These are phyloP conservation scores for Saccharomyces eubayanus DNA, from an alignment of 805 yeast species.

Conservation along the genomic window DNA sequence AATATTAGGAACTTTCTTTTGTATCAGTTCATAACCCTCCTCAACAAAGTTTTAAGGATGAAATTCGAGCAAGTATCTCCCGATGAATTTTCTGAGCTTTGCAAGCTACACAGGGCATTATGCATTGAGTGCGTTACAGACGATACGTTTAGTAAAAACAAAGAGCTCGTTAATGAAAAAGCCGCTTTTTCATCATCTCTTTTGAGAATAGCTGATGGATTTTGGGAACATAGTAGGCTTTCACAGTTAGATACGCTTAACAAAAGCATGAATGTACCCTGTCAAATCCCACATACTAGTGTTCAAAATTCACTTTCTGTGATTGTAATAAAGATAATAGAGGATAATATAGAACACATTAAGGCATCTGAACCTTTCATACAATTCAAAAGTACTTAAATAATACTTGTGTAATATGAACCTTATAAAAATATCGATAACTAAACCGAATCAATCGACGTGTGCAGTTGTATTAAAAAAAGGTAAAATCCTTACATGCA, in stretches of 20 bases:
- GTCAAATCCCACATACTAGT: not conserved
- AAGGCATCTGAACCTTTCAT: not conserved
- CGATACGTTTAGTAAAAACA: not conserved
- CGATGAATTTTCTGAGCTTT: conserved; percentile 14
- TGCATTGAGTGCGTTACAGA: conserved; percentile 4
- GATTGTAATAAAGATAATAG: not conserved
- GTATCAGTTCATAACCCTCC: conserved; percentile 6
- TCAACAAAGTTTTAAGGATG: conserved; percentile 10
- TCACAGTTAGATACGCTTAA: not conserved
- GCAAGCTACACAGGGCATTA: conserved; percentile 8
- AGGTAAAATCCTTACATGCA: not conserved
- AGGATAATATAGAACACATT: not conserved
- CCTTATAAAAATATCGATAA: not conserved
- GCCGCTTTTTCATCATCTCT: conserved; percentile 6
- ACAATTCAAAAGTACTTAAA: not conserved
- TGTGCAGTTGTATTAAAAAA: no score
- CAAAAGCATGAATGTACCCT: not conserved
- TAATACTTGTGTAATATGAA: not conserved
- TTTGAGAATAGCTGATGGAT: conserved; percentile 17
- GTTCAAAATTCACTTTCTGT: not conserved
- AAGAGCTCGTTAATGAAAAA: conserved; percentile 2
- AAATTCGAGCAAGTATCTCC: conserved; percentile 14
- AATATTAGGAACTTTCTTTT: not conserved
- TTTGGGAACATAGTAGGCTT: conserved; percentile 8
- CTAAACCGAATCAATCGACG: not conserved